Percentiles rank a stretch among this genome's conserved stretches.
Conservation (phyloP, 208 protist species). For the Trypanosoma lewisi region DNA sequence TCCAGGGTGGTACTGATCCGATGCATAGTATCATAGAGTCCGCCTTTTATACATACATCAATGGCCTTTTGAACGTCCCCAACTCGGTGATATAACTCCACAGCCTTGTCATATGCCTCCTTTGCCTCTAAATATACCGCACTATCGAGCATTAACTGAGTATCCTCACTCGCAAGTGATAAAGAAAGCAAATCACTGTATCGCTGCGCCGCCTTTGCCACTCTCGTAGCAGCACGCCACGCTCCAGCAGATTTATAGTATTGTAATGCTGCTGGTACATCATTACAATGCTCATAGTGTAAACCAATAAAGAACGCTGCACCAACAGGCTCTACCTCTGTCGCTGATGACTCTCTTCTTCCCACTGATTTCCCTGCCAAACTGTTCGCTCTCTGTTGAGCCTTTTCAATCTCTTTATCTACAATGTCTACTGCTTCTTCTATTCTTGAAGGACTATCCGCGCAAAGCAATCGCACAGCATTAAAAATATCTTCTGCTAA, state of each 20-base stretch:
- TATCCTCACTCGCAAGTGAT: slow-evolving; percentile 72
- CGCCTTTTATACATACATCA: slow-evolving; percentile 89
- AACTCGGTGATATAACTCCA: slow-evolving; percentile 93
- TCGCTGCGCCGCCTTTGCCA: slow-evolving; percentile 74
- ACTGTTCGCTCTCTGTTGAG: slow-evolving; percentile 41
- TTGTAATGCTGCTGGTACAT: slow-evolving; percentile 74
- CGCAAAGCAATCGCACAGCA: slow-evolving; percentile 90
- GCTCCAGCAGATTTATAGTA: slow-evolving; percentile 87
- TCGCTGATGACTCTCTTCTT: slow-evolving; percentile 10
- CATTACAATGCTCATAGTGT: slow-evolving; percentile 80
- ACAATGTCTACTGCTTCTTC: slow-evolving; percentile 87
- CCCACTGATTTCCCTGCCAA: background rate
- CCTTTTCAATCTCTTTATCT: slow-evolving; percentile 58
- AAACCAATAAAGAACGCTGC: slow-evolving; percentile 93
- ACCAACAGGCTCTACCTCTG: slow-evolving; percentile 63
- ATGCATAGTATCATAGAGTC: slow-evolving; percentile 91
- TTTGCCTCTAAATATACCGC: slow-evolving; percentile 89
- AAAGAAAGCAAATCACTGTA: slow-evolving; percentile 73
- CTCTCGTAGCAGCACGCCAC: slow-evolving; percentile 88
- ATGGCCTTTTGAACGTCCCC: slow-evolving; percentile 90
- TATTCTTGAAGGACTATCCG: slow-evolving; percentile 63
- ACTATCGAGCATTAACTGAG: slow-evolving; percentile 83
- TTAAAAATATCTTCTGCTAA: slow-evolving; percentile 86
- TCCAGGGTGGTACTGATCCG: slow-evolving; percentile 91
- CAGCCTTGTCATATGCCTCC: slow-evolving; percentile 87